These are phyloP conservation scores for Coemansia sp. DNA, from an alignment of 192 early-diverging fungal genomes.

Conservation along the genomic window DNA sequence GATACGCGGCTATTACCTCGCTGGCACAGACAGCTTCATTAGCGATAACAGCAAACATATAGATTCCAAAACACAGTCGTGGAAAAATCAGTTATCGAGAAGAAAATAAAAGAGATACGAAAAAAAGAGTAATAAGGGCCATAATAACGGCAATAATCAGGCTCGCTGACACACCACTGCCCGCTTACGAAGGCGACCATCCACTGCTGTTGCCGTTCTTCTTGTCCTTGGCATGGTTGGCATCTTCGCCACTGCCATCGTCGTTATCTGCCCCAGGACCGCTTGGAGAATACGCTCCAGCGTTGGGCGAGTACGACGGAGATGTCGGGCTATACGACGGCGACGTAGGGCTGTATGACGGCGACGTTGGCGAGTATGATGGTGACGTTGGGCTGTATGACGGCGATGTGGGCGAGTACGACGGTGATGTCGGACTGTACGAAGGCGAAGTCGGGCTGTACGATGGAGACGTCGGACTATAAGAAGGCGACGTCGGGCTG, in stretches of 20 bases:
- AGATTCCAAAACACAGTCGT: conserved; percentile 2
- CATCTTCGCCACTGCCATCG: conserved; percentile 11
- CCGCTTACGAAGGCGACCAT: conserved; percentile 47
- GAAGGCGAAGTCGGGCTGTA: conserved; percentile 76
- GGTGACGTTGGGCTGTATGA: conserved; percentile 66
- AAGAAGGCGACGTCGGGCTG: conserved; percentile 60
- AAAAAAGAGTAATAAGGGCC: not conserved
- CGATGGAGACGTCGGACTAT: conserved; percentile 64
- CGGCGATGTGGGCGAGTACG: conserved; percentile 65
- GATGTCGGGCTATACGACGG: conserved; percentile 61
- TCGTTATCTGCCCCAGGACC: conserved; percentile 7
- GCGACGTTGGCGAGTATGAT: conserved; percentile 71
- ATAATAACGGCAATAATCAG: too few relatives aligned
- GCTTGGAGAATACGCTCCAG: conserved; percentile 7
- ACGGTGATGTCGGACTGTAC: conserved; percentile 65
- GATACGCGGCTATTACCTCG: not conserved
- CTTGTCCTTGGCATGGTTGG: conserved; percentile 1
- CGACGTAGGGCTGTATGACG: conserved; percentile 70
- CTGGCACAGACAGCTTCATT: too few relatives aligned
- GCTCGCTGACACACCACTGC: not conserved
- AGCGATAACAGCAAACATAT: not conserved
- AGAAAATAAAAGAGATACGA: not conserved
- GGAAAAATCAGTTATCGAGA: not conserved
- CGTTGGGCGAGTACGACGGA: conserved; percentile 63
- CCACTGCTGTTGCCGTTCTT: conserved; percentile 16